Percentiles rank a stretch among this genome's conserved stretches.
Evolutionary conservation across 208 protist genomes (phyloP).

Genomic region (Trypanosoma rangeli): DNA sequence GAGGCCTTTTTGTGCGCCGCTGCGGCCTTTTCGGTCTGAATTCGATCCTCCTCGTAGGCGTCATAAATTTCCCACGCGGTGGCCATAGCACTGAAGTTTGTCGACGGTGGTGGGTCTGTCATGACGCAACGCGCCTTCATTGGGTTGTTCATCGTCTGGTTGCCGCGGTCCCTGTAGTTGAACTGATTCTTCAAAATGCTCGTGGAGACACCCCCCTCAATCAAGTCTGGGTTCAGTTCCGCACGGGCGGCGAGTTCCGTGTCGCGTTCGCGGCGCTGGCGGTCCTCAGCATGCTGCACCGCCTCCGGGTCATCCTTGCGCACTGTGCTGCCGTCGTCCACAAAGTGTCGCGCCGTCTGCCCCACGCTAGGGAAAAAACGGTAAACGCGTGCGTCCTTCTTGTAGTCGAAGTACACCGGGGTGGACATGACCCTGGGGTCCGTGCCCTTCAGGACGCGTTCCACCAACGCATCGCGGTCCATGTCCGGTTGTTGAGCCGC

Average conservation of each 20-base stretch:
- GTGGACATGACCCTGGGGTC: slow-evolving; percentile 92
- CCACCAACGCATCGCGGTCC: slow-evolving; percentile 71
- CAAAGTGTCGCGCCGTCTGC: slow-evolving; percentile 84
- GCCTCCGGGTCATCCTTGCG: slow-evolving; percentile 85
- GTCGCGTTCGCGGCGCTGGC: slow-evolving; percentile 63
- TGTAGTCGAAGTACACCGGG: slow-evolving; percentile 94
- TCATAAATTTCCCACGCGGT: slow-evolving; percentile 97
- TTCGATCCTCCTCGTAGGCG: slow-evolving; percentile 93
- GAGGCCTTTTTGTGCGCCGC: slow-evolving; percentile 69
- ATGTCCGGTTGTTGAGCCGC: slow-evolving; percentile 33
- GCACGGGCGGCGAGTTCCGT: slow-evolving; percentile 71
- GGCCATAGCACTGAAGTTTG: slow-evolving; percentile 82
- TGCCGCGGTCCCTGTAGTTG: slow-evolving; percentile 97
- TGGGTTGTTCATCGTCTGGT: slow-evolving; percentile 95
- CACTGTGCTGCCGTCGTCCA: slow-evolving; percentile 81
- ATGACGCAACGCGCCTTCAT: slow-evolving; percentile 79
- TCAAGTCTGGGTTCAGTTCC: slow-evolving; percentile 82
- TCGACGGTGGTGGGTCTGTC: slow-evolving; percentile 93
- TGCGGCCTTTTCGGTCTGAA: slow-evolving; percentile 74
- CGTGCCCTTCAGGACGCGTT: slow-evolving; percentile 92
- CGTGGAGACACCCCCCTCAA: slow-evolving; percentile 81
- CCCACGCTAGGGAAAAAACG: slow-evolving; percentile 90
- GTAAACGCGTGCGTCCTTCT: slow-evolving; percentile 90
- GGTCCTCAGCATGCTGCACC: slow-evolving; percentile 88
- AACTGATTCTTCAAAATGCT: slow-evolving; percentile 97